Evolutionary conservation across 345 rosid species (phyloP), one percentile per base, ranked within the genome.

Genomic region (Eucalyptus regnans): DNA sequence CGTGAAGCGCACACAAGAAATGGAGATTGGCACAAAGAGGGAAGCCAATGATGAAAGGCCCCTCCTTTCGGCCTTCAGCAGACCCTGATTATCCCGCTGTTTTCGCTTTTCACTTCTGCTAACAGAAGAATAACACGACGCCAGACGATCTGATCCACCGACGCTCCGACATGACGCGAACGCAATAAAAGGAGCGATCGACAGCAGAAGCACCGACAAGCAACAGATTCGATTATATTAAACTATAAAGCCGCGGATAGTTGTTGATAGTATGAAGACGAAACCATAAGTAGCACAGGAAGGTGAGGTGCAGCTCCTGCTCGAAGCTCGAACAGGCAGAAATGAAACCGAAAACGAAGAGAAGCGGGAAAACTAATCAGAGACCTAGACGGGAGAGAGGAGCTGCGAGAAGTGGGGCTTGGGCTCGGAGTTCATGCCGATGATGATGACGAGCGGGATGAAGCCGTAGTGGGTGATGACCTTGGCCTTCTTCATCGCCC

Each of bases 391-490:
- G 7, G 99, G 99, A 91, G 96, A 93, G 89, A 97, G 95, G 87
- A 97, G 97, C 95, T 97, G 99, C 81, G 93, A 95, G 76, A 96
- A 92, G 91, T 95, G 98, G 14, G 99, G 99, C 89, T 96, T 96
- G 7, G 99, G 98, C 29, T 97, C 98, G 66, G 99, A 94, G 91
- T 95, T 97, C 98, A 97, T 96, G 93, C 99, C 98, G 91, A 97
- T 88, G 93, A 96, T 88, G 93, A 96, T 93, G 90, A 97, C 86
- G 16, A 97, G 93, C 87, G 99, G 99, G 86, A 98, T 97, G 93
- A 98, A 98, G 60, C 99, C 98, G 86, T 97, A 98, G 92, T 98
- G 99, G 90, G 96, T 92, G 25, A 92, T 89, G 90, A 97, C 98
- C 93, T 97, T 98, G 17, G 99, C 98, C 92, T 96, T 98, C 92